Evolutionary conservation across 78 protist species (phyloP), one percentile per base, ranked within the genome.

Genomic region (Goniomonas avonlea): DNA sequence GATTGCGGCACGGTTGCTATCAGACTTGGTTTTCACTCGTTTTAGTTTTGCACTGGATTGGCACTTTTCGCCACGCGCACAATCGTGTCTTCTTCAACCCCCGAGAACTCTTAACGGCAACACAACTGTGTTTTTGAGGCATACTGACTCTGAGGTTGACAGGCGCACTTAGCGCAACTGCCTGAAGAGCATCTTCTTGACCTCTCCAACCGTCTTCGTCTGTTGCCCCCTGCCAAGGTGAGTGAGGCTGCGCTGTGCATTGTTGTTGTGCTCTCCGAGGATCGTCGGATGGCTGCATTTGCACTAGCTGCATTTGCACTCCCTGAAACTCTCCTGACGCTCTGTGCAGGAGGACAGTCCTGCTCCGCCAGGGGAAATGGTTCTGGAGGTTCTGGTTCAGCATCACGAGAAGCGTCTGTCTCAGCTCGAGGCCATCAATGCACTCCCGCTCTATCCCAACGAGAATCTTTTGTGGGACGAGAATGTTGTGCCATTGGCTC

Each of bases 381-480:
- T 90, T 21, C 58, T 75, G 29, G 85, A 85, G 31, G 27, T 83
- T 15, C 29, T 91, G 20, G 48, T 83, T 18, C 0, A 2, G 11
- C 43, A 41, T 9, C 79, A 70, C 45, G 80, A 66, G 68, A 38
- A 70, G 23, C 80, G 86, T 3, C 45, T 9, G 25, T 76, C 88
- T 25, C 91, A 88, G 63, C n/a, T 68, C 13, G 87, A 82, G 0
- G 76, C 74, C 2, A 13, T 95, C 56, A 85, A 85, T 82, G 68
- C 40, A 37, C 84, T 86, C 47, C 87, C 94, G 37, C 71, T 90
- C 25, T 91, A 85, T 40, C 97, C 94, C 17, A 69, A 38, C 3
- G 94, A 93, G 74, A 29, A 32, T 31, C n/a, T 73, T 21, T 39
- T 80, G 38, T 77, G 70, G 73, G 82, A 77, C 66, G 48, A 32